Evolutionary conservation across 768 basidiomycete species (phyloP).

Genomic region (Hygrocybe punicea): DNA sequence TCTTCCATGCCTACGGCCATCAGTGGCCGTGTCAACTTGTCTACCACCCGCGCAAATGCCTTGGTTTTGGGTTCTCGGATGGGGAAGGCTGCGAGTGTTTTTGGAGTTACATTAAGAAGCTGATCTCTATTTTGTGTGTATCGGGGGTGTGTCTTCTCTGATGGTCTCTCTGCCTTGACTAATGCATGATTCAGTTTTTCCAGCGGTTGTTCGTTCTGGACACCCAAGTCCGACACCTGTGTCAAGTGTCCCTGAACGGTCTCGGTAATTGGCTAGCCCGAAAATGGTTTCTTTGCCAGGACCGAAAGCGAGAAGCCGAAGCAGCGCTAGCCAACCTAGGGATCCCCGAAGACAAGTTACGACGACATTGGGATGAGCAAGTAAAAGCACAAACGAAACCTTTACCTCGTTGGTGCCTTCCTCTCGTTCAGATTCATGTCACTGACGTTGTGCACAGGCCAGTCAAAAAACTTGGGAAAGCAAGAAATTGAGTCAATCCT

Average conservation of each 20-base stretch:
- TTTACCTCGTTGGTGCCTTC: not conserved
- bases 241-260: not conserved
- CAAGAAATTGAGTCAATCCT: slow-evolving; percentile 6
- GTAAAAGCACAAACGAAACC: slow-evolving; percentile 6
- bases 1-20: slow-evolving; percentile 38
- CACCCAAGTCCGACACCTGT: slow-evolving; percentile 3
- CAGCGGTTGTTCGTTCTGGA: slow-evolving; percentile 1
- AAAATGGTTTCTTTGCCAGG: not conserved
- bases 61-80: slow-evolving; percentile 25
- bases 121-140: slow-evolving; percentile 6
- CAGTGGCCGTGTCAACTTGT: slow-evolving; percentile 34
- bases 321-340: not conserved
- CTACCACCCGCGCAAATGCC: slow-evolving; percentile 29
- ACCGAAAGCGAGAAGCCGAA: not conserved
- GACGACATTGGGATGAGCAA: slow-evolving; percentile 4
- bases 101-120: slow-evolving; percentile 22
- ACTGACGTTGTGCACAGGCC: not conserved
- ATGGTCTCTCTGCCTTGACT: not conserved
- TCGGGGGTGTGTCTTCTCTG: slow-evolving; percentile 2
- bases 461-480: slow-evolving; percentile 1
- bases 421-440: not conserved
- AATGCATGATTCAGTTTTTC: not conserved
- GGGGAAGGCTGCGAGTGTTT: slow-evolving; percentile 29
- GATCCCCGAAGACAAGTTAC: not conserved
- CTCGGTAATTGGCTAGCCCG: slow-evolving; percentile 1